Evolutionary conservation across 2,329 filamentous ascomycete genomes (phyloP).

Genomic region (Eurotiales sp.): DNA sequence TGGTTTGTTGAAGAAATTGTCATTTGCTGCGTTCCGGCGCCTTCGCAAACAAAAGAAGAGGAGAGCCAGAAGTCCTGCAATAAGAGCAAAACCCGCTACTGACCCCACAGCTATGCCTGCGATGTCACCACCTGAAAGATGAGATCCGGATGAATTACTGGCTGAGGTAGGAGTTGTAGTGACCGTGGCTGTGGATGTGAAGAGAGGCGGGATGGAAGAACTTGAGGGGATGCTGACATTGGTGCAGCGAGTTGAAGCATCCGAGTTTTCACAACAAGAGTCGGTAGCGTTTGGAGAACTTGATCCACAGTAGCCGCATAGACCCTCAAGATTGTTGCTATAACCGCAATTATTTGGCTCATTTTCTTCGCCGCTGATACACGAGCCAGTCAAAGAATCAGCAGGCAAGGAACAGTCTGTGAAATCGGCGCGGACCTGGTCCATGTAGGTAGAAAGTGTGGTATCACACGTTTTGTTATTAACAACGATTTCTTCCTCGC

Average conservation of each 20-base stretch:
- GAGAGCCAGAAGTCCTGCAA: constrained; percentile 61
- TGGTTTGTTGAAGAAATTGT: constrained; percentile 86
- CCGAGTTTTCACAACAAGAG: constrained; percentile 84
- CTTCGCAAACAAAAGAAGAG: constrained; percentile 59
- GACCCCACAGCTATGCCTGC: constrained; percentile 51
- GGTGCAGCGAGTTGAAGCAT: constrained; percentile 68
- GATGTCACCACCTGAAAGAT: constrained; percentile 57
- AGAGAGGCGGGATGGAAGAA: constrained; percentile 58
- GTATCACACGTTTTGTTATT: constrained; percentile 69
- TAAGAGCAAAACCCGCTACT: constrained; percentile 64
- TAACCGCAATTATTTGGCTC: constrained; percentile 87
- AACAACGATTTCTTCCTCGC: constrained; percentile 78
- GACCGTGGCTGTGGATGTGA: constrained; percentile 62
- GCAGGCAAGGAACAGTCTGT: constrained; percentile 80
- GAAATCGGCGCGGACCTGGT: constrained; percentile 87
- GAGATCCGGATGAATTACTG: constrained; percentile 36
- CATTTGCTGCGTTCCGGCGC: constrained; percentile 51
- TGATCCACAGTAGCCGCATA: constrained; percentile 81
- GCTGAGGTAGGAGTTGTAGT: constrained; percentile 52
- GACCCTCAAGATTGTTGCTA: constrained; percentile 63
- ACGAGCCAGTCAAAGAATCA: constrained; percentile 69
- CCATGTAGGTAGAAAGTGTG: constrained; percentile 61
- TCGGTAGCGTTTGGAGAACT: constrained; percentile 90
- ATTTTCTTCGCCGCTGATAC: constrained; percentile 73
- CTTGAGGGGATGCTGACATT: constrained; percentile 70